phyloP scores from a whole-genome alignment of 2,329 filamentous ascomycete species.

The Xylariaceae sp. region DNA sequence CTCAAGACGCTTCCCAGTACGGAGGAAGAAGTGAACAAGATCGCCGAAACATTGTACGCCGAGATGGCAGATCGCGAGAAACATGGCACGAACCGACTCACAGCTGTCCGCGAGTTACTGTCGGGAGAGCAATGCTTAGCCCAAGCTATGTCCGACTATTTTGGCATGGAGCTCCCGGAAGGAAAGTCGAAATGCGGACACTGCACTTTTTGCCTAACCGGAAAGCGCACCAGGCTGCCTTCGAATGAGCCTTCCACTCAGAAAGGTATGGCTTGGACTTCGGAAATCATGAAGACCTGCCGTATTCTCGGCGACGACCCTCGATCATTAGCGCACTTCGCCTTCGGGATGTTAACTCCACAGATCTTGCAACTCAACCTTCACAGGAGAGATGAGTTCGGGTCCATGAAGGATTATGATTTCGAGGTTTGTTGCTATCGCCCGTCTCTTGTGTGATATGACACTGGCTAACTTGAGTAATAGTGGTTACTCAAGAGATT shows the following conservation, averaged over 20 bases:
- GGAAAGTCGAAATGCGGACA: constrained; percentile 46
- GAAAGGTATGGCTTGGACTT: constrained; percentile 33
- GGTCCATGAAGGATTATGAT: constrained; percentile 49
- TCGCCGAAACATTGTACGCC: constrained; percentile 44
- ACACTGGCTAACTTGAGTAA: constrained; percentile 6
- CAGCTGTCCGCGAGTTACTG: constrained; percentile 48
- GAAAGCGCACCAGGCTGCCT: constrained; percentile 36
- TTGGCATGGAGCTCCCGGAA: constrained; percentile 48
- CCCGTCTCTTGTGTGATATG: background rate
- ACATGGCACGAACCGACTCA: constrained; percentile 47
- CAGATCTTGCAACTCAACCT: constrained; percentile 46
- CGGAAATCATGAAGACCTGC: too few relatives aligned
- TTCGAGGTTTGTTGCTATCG: constrained; percentile 40
- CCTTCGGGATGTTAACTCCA: constrained; percentile 58
- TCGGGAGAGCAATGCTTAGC: constrained; percentile 50
- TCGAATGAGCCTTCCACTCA: constrained; percentile 36
- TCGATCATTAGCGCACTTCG: constrained; percentile 52
- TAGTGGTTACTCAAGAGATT: constrained; percentile 30
- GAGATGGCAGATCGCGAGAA: constrained; percentile 48
- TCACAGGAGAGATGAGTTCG: constrained; percentile 41
- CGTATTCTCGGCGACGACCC: constrained; percentile 47
- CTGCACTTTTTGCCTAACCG: constrained; percentile 46
- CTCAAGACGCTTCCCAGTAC: constrained; percentile 42
- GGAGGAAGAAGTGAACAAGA: constrained; percentile 36
- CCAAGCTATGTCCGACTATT: constrained; percentile 47